Evolutionary conservation across 345 rosid genomes (phyloP).

Genomic region (Tarenaya hassleriana): DNA sequence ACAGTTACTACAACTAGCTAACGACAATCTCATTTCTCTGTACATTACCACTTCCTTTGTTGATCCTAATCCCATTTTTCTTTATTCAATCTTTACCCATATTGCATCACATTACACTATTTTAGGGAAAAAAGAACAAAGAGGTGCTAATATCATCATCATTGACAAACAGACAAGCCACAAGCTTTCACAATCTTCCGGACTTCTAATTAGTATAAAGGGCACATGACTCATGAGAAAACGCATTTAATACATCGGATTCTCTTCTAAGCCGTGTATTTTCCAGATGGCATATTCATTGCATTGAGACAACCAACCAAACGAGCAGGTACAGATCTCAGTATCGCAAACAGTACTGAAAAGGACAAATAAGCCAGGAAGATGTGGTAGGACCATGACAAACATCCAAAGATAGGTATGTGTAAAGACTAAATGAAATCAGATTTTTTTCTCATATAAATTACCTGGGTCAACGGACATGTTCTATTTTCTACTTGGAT

Average conservation of each 20-base stretch:
- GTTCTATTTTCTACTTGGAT: constrained; percentile 25
- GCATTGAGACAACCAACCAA: constrained; percentile 21
- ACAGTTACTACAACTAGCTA: too few species aligned
- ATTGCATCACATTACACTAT: constrained; percentile 4
- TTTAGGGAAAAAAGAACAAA: too few species aligned
- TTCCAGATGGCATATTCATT: neutral
- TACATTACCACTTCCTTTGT: constrained; percentile 3
- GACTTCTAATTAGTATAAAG: too few species aligned
- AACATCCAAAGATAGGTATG: constrained; percentile 25
- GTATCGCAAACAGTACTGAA: constrained; percentile 22
- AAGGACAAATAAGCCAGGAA: constrained; percentile 14
- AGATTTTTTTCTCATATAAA: constrained; percentile 25
- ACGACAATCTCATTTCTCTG: too few species aligned
- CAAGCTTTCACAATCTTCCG: too few species aligned
- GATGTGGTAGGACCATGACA: constrained; percentile 31
- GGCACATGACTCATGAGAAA: constrained; percentile 4
- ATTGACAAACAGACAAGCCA: too few species aligned
- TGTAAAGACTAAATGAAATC: constrained; percentile 10
- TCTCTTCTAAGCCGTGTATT: constrained; percentile 19
- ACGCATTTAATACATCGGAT: constrained; percentile 21
- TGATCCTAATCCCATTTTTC: constrained; percentile 6
- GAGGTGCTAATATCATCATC: too few species aligned
- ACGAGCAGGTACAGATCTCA: constrained; percentile 18
- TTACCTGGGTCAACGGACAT: constrained; percentile 24
- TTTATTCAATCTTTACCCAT: neutral